Conservation (phyloP, 1,284 basidiomycete genomes). For the Trametes pubescens region DNA sequence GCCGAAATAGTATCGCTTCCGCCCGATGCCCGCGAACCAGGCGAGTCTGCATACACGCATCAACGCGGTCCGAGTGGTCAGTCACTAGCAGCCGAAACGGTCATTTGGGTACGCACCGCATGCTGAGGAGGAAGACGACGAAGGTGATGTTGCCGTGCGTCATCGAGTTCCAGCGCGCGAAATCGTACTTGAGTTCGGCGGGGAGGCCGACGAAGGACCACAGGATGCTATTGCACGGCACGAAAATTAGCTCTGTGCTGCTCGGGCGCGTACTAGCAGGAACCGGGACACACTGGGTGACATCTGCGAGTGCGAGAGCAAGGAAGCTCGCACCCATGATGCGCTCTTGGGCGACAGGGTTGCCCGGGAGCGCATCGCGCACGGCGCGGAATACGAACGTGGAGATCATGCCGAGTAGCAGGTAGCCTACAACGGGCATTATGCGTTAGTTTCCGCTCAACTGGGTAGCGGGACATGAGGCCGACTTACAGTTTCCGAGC, state of each 20-base stretch:
- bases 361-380: constrained; percentile 64
- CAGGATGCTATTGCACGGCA: constrained; percentile 54
- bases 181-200: constrained; percentile 56
- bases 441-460: constrained; percentile 5
- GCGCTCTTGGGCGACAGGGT: constrained; percentile 72
- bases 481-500: constrained; percentile 66
- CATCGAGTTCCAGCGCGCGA: constrained; percentile 69
- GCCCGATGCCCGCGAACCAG: constrained; percentile 73
- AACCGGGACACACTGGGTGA: constrained; percentile 63
- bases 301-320: constrained; percentile 77
- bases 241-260: neutral
- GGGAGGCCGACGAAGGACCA: constrained; percentile 68
- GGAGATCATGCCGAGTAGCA: constrained; percentile 72
- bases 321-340: constrained; percentile 71
- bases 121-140: constrained; percentile 60
- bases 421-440: constrained; percentile 59
- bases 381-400: constrained; percentile 76
- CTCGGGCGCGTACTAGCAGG: neutral
- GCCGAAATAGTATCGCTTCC: constrained; percentile 54
- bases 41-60: constrained; percentile 51
- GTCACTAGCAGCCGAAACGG: constrained; percentile 50
- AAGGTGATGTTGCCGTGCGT: constrained; percentile 80
- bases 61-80: constrained; percentile 17
- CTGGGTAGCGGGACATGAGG: neutral
- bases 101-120: constrained; percentile 55